Base-by-base conservation (phyloP, 176 grass and related monocot species). In the Paspalum vaginatum region DNA sequence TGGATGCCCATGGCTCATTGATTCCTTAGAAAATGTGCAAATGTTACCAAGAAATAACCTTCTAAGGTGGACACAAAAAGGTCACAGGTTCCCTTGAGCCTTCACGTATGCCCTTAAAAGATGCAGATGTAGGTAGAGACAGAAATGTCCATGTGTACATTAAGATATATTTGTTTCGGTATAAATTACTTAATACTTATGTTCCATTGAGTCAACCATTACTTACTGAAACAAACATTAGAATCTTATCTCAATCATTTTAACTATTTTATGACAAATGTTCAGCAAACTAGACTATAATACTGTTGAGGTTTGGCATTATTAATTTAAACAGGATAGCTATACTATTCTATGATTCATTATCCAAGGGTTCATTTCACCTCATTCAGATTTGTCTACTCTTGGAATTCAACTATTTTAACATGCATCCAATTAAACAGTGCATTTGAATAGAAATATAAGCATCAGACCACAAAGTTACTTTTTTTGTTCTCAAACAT, bases 61-160 rank as follows among this genome's bases (percentile, higher is more conserved):
- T 77, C 39, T 69, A 88, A 60, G 80, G 42, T 79, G 44, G 58
- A 18, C 38, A 32, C 21, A 2, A 53, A 62, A 70, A 42, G 7
- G 42, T 6, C 53, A 84, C 11, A 58, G 40, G 24, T 18, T 11
- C 26, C 64, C 26, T 59, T 68, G n/a, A n/a, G n/a, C n/a, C n/a
- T n/a, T n/a, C 17, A 69, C 37, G 44, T 6, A 37, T 47, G 21
- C 25, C 4, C 38, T 26, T 11, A 43, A 69, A 69, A 20, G 51
- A 69, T 43, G n/a, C 15, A 27, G 54, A 52, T 73, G 38, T 72
- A 73, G 57, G 27, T 18, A 51, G 21, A 65, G 3, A 83, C 8
- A 74, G 15, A 62, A 52, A 54, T 52, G 11, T 6, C 37, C 57
- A 74, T 44, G 59, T 27, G 32, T 52, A 83, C 9, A 9, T 60